phyloP scores from a whole-genome alignment of 2,329 filamentous ascomycete species.

The Cladosporium sp. region DNA sequence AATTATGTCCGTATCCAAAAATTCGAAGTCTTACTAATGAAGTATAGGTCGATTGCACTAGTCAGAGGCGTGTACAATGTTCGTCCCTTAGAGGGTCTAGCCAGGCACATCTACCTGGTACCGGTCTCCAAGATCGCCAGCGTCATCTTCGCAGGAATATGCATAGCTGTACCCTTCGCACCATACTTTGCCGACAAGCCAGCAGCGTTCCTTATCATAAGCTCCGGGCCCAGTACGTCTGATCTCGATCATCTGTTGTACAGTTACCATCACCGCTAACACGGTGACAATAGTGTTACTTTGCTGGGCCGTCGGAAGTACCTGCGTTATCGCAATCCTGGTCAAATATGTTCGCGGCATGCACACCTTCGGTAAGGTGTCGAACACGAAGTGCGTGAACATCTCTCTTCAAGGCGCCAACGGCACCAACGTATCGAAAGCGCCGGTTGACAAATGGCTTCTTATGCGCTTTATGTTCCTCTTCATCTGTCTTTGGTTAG shows the following conservation, averaged over 20 bases:
- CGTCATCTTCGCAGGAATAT: slow-evolving; percentile 14
- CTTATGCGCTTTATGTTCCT: slow-evolving; percentile 18
- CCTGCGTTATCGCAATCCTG: slow-evolving; percentile 18
- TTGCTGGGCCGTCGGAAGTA: slow-evolving; percentile 16
- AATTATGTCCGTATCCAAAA: too few species aligned
- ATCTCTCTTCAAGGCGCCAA: not conserved
- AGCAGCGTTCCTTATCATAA: slow-evolving; percentile 13
- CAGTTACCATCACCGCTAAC: not conserved
- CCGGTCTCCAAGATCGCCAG: slow-evolving; percentile 12
- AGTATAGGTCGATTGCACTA: slow-evolving; percentile 16
- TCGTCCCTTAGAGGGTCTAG: not conserved
- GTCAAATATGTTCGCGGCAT: slow-evolving; percentile 17
- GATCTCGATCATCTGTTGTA: too few species aligned
- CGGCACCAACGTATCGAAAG: not conserved
- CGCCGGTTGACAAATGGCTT: slow-evolving; percentile 14
- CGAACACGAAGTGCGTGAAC: not conserved
- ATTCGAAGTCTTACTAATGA: not conserved
- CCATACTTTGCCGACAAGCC: slow-evolving; percentile 11
- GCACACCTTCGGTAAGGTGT: slow-evolving; percentile 11
- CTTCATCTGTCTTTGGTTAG: slow-evolving; percentile 14
- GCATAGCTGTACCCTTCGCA: slow-evolving; percentile 14
- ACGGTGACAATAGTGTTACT: slow-evolving; percentile 15
- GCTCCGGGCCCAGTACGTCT: slow-evolving; percentile 15
- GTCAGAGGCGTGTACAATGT: slow-evolving; percentile 18
- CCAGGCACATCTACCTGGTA: not conserved